Base-by-base conservation (phyloP, 345 rosid genomes). In the Eucalyptus melliodora region DNA sequence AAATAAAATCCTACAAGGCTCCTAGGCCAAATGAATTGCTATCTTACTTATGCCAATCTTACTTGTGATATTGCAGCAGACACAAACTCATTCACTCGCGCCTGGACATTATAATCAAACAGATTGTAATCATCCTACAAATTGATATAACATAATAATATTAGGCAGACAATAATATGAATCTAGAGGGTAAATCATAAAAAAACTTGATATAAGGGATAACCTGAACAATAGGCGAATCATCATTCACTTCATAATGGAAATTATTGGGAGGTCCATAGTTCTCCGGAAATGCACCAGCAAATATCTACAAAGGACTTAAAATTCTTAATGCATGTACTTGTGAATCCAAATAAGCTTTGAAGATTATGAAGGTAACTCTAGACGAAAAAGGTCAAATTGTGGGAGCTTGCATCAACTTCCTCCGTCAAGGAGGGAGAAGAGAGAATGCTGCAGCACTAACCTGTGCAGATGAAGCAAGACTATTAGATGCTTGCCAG, bases 401-500 rank as follows among this genome's bases (percentile, higher is more conserved):
- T 77, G 47, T 77, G 42, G 47, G 83, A 21, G 83, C 9, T 11
- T 77, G 83, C 24, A 77, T 40, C 83, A 21, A 77, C 16, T 77
- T 77, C 83, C 47, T 37, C 16, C 30, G 3, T 77, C 47, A 77
- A 77, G 81, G 1, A 69, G 81, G 26, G 44, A 34, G 81, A 19
- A 69, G 44, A 86, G 23, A 86, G 27, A 86, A 56, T n/a, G 53
- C 81, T 53, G 49, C 26, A 85, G 65, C 56, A 59, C 87, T 91
- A 59, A 96, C 99, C 96, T 95, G 96, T 77, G 96, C 93, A 89
- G 97, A 96, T 88, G 98, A 96, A 87, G 98, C 96, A 30, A 97
- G 95, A 91, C 96, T 95, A 94, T 92, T 93, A 56, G 99, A 98
- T 69, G 97, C 98, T 86, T 89, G 94, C 99, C 99, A 97, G 80